Base-by-base conservation (phyloP, 2,329 filamentous ascomycete genomes). In the Aspergillus bombycis region DNA sequence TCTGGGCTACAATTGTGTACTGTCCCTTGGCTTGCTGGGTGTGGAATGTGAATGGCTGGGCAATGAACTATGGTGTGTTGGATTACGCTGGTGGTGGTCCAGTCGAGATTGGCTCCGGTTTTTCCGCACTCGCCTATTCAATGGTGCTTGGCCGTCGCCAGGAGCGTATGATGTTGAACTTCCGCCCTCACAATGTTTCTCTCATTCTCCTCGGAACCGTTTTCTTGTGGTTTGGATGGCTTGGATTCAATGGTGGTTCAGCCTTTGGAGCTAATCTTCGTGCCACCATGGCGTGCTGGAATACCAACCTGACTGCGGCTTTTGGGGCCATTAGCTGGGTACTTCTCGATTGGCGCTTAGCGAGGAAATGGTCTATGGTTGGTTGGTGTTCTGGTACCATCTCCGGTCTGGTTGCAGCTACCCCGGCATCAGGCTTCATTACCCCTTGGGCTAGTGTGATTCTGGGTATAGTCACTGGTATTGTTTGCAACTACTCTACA, bases 121-220 rank as follows among this genome's bases (percentile, higher is more conserved):
- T 96, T 81, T 95, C 93, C 50, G 95, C 94, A 34, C 85, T 98
- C 54, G 95, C 95, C 69, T 99, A 98, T 83, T 97, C 94, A 2
- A 91, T 92, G 92, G 89, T 97, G 43, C 91, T 99, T 65, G 95
- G 95, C 70, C 92, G 93, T 75, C 93, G 95, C 70, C 95, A 97
- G 83, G 94, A 98, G 84, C 95, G 93, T 84, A 97, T 98, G 93
- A 97, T 98, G 92, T 88, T 97, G 81, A 98, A 98, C 86, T 98
- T 98, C 87, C 92, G 95, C 70, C 95, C 95, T 21, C 95, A 99
- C 85, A 99, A 99, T 83, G 95, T 98, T 70, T 97, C 94, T 7
- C 87, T 98, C 74, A 97, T 99, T 81, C 94, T 95, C 0, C 90
- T 98, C 71, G 95, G 95, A 67, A 98, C 95, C 4, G 87, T 97